Evolutionary conservation across 2,329 filamentous ascomycete species (phyloP).

Genomic region (Mycosphaerella sp.): DNA sequence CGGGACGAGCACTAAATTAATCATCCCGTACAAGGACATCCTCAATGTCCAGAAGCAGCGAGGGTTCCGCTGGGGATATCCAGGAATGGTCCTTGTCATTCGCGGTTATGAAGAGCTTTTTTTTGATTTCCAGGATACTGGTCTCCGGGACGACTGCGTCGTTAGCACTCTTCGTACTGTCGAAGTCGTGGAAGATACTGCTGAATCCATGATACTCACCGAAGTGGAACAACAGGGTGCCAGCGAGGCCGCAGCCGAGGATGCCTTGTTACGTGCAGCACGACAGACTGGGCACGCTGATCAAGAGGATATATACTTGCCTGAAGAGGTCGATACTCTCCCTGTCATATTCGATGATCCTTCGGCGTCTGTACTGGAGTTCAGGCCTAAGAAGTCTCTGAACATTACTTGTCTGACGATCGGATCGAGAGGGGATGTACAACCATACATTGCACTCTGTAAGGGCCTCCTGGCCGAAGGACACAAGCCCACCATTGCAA

Average conservation of each 20-base stretch:
- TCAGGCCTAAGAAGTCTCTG: conserved; percentile 75
- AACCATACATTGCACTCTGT: conserved; percentile 94
- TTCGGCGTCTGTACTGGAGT: conserved; percentile 78
- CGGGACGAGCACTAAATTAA: conserved; percentile 84
- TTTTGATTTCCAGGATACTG: conserved; percentile 78
- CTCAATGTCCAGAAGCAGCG: conserved; percentile 94
- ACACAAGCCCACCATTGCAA: conserved; percentile 80
- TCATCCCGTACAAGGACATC: conserved; percentile 82
- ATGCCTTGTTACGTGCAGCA: conserved; percentile 70
- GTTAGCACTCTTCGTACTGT: conserved; percentile 72
- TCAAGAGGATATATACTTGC: conserved; percentile 34
- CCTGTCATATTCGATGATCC: conserved; percentile 86
- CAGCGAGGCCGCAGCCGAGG: conserved; percentile 70
- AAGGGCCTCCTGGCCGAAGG: conserved; percentile 85
- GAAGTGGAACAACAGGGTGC: conserved; percentile 65
- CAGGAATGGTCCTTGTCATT: conserved; percentile 86
- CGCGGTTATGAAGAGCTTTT: conserved; percentile 92
- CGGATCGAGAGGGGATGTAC: conserved; percentile 89
- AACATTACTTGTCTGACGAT: conserved; percentile 92
- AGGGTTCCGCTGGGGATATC: conserved; percentile 86
- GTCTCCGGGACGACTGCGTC: conserved; percentile 80
- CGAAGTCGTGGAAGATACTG: conserved; percentile 64
- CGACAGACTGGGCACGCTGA: conserved; percentile 45
- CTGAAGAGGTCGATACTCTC: conserved; percentile 49
- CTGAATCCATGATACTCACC: conserved; percentile 62